Evolutionary conservation across 495 filamentous ascomycete species (phyloP).

Genomic region (Aspergillus indologenus): DNA sequence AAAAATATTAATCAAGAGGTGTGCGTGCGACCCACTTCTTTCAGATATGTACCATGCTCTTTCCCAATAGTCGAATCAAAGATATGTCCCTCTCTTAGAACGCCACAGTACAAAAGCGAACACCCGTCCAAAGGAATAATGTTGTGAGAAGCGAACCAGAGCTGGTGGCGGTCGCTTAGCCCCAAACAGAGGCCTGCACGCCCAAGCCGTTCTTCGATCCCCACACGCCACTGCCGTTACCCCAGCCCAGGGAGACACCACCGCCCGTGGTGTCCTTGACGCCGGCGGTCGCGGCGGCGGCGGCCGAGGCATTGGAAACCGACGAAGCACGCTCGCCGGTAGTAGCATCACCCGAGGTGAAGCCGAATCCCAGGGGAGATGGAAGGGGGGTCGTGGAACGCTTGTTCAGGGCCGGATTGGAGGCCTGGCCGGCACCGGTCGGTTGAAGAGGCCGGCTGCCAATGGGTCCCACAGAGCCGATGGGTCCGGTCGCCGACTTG

Average conservation of each 20-base stretch:
- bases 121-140: conserved; percentile 18
- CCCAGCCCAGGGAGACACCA: conserved; percentile 63
- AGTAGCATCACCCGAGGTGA: conserved; percentile 54
- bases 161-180: conserved; percentile 41
- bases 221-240: conserved; percentile 70
- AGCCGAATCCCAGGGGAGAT: conserved; percentile 77
- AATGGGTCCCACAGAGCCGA: conserved; percentile 81
- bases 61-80: conserved; percentile 25
- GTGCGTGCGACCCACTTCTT: conserved; percentile 21
- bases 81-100: conserved; percentile 26
- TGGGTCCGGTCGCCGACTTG: conserved; percentile 52
- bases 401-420: conserved; percentile 73
- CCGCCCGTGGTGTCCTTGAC: conserved; percentile 46
- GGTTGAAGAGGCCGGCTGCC: conserved; percentile 74
- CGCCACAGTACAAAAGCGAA: conserved; percentile 27
- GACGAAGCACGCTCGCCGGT: conserved; percentile 59
- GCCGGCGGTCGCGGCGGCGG: conserved; percentile 25
- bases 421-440: conserved; percentile 43
- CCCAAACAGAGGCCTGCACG: conserved; percentile 76
- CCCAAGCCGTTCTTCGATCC: conserved; percentile 67
- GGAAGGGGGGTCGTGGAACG: conserved; percentile 86
- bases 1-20: conserved; percentile 12
- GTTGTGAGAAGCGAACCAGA: neutral
- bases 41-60: conserved; percentile 30
- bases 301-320: conserved; percentile 55